Base-by-base conservation (phyloP, 2,329 filamentous ascomycete species). In the Drechslerella stenobrocha region DNA sequence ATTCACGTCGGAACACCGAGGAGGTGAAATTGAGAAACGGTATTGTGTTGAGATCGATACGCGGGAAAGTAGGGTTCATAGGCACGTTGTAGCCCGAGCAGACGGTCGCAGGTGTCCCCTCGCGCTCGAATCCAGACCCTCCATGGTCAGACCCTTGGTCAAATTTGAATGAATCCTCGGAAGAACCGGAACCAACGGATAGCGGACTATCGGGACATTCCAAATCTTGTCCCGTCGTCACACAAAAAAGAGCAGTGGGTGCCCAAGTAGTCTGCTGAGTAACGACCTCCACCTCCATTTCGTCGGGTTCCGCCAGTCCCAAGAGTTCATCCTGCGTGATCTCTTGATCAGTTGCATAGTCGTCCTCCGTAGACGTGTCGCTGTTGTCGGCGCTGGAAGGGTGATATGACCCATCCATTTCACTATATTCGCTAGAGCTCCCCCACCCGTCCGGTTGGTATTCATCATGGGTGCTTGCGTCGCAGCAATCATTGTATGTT, bases 11-110 rank as follows among this genome's bases (percentile, higher is more conserved):
- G 45, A 58, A 58, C 1, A 26, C n/a, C 5, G 13, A 18, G 7
- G 53, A 58, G 3, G 34, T 28, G 23, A 35, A 48, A 5, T 34
- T 24, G 15, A 51, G 15, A 8, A 23, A 13, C 1, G 45, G 45
- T 1, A 58, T 34, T 3, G 22, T 34, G 23, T 23, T 28, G 2
- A 58, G 11, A 22, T 58, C 13, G 45, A 51, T 22, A 8, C 6
- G 45, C 28, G 32, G 45, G 18, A 58, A 50, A 2, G 30, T 58
- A 2, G 53, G 53, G 44, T 58, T 42, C 8, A 13, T 23, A 3
- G 23, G 23, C 28, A 11, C 13, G 9, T 4, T 34, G 15, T 8
- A 44, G 13, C 18, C 30, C 1, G 34, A 50, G 24, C 4, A 50
- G 15, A 51, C 45, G 23, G 45, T 50, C 7, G 18, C 23, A 7